These are phyloP conservation scores for Saccharomycopsis phalli DNA, from an alignment of 1,139 yeast species.

Conservation along the genomic window DNA sequence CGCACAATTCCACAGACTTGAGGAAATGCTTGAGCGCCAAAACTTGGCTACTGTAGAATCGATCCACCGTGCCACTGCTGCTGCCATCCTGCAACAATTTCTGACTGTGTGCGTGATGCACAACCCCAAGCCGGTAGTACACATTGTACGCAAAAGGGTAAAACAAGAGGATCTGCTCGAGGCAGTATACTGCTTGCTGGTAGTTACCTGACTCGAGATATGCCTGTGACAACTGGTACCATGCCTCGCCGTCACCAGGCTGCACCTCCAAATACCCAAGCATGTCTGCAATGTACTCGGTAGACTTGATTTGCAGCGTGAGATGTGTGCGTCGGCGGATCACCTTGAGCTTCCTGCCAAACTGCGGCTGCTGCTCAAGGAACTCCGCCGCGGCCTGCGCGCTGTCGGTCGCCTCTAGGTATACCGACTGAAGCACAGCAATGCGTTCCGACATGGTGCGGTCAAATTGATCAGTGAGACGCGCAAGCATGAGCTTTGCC, in stretches of 20 bases:
- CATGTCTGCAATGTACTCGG: conserved; percentile 42
- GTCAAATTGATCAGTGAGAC: conserved; percentile 58
- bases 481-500: conserved; percentile 58
- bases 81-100: conserved; percentile 13
- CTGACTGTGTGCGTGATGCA: conserved; percentile 14
- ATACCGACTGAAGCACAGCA: conserved; percentile 47
- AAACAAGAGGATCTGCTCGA: conserved; percentile 59
- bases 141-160: conserved; percentile 69
- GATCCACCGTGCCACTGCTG: conserved; percentile 11
- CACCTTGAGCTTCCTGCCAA: conserved; percentile 28
- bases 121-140: conserved; percentile 23
- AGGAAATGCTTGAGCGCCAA: conserved; percentile 44
- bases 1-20: conserved; percentile 69
- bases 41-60: conserved; percentile 7
- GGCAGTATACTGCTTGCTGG: conserved; percentile 56
- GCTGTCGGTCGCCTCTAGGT: conserved; percentile 39
- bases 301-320: conserved; percentile 17
- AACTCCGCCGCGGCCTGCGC: conserved; percentile 12
- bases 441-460: conserved; percentile 45
- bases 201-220: conserved; percentile 56
- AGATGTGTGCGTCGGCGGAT: conserved; percentile 32
- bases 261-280: conserved; percentile 41
- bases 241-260: conserved; percentile 68
- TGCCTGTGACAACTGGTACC: conserved; percentile 66
- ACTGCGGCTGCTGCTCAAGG: conserved; percentile 9